Conservation (phyloP, 768 basidiomycete species). For the Gloeopeniophorella convolvens region DNA sequence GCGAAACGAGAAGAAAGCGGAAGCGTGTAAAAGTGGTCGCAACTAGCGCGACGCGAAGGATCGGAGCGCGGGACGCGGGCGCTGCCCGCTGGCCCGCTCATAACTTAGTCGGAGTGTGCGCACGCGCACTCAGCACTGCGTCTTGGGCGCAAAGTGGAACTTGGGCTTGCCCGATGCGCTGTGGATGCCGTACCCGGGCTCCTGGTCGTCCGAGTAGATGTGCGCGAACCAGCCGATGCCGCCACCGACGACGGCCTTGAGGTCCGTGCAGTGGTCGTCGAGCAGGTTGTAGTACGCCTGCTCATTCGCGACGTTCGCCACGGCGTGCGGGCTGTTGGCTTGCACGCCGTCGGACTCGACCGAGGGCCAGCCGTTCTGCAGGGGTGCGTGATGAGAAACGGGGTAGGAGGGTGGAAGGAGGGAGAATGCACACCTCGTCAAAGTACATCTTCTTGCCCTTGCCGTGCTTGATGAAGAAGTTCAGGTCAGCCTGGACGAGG, state of each 20-base stretch:
- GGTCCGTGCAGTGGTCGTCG: conserved; percentile 53
- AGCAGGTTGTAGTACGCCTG: conserved; percentile 60
- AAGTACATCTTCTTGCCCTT: conserved; percentile 69
- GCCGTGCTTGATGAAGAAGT: conserved; percentile 59
- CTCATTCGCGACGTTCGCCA: conserved; percentile 35
- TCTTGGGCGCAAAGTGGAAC: conserved; percentile 59
- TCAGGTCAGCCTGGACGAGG: conserved; percentile 46
- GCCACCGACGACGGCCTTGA: conserved; percentile 53
- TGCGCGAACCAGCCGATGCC: conserved; percentile 82
- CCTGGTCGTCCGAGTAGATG: conserved; percentile 61
- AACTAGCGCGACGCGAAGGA: too few relatives aligned
- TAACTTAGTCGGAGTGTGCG: too few relatives aligned
- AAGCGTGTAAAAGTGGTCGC: too few relatives aligned
- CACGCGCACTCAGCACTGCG: conserved; percentile 42
- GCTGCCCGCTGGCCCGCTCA: too few relatives aligned
- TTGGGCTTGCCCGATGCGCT: conserved; percentile 42
- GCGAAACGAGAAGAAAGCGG: too few relatives aligned
- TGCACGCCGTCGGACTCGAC: conserved; percentile 51
- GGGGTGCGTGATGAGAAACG: background rate
- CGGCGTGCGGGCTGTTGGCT: conserved; percentile 54
- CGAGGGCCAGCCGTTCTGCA: conserved; percentile 72
- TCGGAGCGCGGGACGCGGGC: too few relatives aligned
- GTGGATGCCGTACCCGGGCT: conserved; percentile 69
- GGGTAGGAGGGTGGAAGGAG: background rate
- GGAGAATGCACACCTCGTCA: conserved; percentile 49